Conservation (phyloP, 208 protist genomes). For the Acanthamoeba rhysodes region DNA sequence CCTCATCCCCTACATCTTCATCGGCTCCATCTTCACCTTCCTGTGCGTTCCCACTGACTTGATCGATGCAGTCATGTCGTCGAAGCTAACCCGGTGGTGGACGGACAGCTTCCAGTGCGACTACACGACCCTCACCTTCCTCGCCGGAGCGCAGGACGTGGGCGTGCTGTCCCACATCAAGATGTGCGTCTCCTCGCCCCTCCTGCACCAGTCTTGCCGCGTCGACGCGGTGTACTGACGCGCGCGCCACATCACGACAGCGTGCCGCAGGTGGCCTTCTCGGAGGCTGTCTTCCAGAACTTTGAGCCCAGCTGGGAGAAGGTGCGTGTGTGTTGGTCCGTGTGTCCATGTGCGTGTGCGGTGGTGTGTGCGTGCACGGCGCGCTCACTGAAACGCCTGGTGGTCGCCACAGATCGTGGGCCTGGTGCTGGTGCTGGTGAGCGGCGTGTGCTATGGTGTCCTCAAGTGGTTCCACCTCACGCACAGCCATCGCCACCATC, state of each 20-base stretch:
- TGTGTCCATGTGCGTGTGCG: not conserved
- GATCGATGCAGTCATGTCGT: too few species aligned
- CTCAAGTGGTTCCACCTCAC: constrained; percentile 70
- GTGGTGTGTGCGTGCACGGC: not conserved
- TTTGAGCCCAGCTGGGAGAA: constrained; percentile 37
- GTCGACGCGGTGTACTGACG: not conserved
- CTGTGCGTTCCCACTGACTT: too few species aligned
- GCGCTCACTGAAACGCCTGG: not conserved
- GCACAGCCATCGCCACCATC: not conserved
- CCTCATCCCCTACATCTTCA: not conserved
- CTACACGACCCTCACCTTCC: constrained; percentile 45
- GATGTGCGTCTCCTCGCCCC: not conserved
- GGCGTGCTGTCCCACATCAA: constrained; percentile 61
- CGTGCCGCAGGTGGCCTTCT: constrained; percentile 28
- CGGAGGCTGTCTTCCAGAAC: constrained; percentile 50
- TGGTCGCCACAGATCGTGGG: not conserved
- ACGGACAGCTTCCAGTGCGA: constrained; percentile 19
- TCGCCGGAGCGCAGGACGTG: constrained; percentile 55
- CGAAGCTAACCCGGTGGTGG: too few species aligned
- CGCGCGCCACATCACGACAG: not conserved
- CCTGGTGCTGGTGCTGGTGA: constrained; percentile 28
- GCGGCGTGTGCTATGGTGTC: constrained; percentile 19
- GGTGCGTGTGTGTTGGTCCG: not conserved
- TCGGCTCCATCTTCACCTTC: constrained; percentile 38
- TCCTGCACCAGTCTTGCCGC: not conserved